Conservation (phyloP, 1,139 yeast species). For the Hyphopichia burtonii region DNA sequence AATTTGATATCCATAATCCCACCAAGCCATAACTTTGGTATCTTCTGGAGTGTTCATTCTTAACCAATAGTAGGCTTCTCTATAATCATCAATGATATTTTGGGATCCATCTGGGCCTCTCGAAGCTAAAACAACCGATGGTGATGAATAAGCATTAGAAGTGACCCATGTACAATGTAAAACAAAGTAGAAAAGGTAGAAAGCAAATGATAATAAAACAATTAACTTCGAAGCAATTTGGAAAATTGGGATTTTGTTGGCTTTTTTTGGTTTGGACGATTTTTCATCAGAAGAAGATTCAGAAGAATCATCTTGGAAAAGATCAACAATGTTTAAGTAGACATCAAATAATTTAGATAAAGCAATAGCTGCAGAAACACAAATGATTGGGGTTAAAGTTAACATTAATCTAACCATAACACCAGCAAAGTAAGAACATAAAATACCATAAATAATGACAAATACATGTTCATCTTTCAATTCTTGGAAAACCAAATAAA, state of each 20-base stretch:
- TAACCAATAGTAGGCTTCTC: conserved; percentile 99
- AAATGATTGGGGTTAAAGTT: conserved; percentile 92
- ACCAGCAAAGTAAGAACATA: conserved; percentile 97
- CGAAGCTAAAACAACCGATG: conserved; percentile 93
- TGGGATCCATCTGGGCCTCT: conserved; percentile 82
- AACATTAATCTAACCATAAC: conserved; percentile 98
- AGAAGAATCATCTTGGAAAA: conserved; percentile 19
- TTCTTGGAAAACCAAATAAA: conserved; percentile 86
- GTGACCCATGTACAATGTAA: conserved; percentile 98
- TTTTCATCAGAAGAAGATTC: conserved; percentile 4
- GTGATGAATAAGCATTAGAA: conserved; percentile 92
- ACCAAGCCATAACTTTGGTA: conserved; percentile 97
- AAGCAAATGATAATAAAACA: conserved; percentile 69
- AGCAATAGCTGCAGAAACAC: conserved; percentile 88
- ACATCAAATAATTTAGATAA: conserved; percentile 80
- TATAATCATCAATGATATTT: conserved; percentile 87
- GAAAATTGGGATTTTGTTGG: conserved; percentile 25
- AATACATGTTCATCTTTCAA: conserved; percentile 90
- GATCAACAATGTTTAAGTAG: conserved; percentile 66
- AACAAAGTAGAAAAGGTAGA: conserved; percentile 80
- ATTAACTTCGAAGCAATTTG: conserved; percentile 54
- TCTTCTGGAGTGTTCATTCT: conserved; percentile 98
- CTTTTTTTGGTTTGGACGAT: conserved; percentile 6
- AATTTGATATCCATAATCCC: conserved; percentile 99
- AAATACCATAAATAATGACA: conserved; percentile 82